Percentiles rank a stretch among this genome's conserved stretches.
These are phyloP conservation scores for Lentinus brumalis DNA, from an alignment of 768 basidiomycete genomes.

Conservation along the genomic window DNA sequence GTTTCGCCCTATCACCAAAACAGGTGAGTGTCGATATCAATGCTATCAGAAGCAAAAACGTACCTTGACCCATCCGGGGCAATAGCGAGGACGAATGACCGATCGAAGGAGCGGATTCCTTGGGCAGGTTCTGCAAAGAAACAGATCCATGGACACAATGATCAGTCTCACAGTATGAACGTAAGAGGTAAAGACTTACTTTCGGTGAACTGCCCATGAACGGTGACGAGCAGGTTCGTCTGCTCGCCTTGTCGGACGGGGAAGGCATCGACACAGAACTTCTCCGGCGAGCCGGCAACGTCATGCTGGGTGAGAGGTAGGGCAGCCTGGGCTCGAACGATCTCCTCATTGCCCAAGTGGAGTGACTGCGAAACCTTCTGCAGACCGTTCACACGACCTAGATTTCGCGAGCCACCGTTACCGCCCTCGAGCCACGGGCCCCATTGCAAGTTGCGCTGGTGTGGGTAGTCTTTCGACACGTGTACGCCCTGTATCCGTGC, in stretches of 20 bases:
- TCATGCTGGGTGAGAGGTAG: constrained; percentile 86
- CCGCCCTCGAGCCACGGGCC: constrained; percentile 58
- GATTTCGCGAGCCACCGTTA: constrained; percentile 73
- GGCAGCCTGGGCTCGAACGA: constrained; percentile 56
- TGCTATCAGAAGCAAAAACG: constrained; percentile 35
- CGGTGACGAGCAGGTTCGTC: constrained; percentile 60
- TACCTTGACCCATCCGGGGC: constrained; percentile 83
- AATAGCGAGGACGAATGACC: constrained; percentile 85
- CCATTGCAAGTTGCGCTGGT: constrained; percentile 87
- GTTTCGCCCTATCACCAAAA: constrained; percentile 58
- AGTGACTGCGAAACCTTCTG: constrained; percentile 67
- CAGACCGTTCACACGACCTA: constrained; percentile 63
- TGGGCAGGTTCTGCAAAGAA: constrained; percentile 57
- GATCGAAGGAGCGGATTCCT: constrained; percentile 90
- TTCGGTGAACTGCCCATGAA: constrained; percentile 93
- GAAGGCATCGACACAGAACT: constrained; percentile 88
- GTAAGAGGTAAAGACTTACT: constrained; percentile 48
- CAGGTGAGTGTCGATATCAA: constrained; percentile 18
- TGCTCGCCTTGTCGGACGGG: constrained; percentile 64
- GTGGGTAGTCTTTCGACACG: constrained; percentile 63
- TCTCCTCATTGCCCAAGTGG: constrained; percentile 69
- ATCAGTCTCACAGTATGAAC: constrained; percentile 9
- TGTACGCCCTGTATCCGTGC: constrained; percentile 75
- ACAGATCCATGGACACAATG: not conserved
- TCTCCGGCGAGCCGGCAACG: constrained; percentile 72